These are phyloP conservation scores for Allomyces macrogynus DNA, from an alignment of 192 early-diverging fungal species.

Conservation along the genomic window DNA sequence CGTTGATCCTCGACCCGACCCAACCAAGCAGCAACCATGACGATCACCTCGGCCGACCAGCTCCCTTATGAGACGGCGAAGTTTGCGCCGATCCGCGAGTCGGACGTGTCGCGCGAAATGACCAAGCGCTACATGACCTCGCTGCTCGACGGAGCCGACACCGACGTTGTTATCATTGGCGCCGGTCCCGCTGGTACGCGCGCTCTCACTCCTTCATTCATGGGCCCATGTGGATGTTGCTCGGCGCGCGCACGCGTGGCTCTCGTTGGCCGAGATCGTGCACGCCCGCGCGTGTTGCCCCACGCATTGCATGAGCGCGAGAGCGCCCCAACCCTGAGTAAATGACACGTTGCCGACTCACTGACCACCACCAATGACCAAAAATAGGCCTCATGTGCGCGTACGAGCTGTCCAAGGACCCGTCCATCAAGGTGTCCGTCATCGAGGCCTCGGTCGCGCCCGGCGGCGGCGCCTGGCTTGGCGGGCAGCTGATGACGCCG, in stretches of 20 bases:
- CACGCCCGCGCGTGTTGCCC: too few relatives aligned
- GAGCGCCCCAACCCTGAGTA: too few relatives aligned
- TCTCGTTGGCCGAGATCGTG: too few relatives aligned
- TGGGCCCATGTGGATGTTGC: too few relatives aligned
- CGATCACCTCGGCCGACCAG: not conserved
- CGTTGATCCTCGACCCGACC: too few relatives aligned
- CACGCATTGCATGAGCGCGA: too few relatives aligned
- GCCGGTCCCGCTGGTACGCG: conserved; percentile 31
- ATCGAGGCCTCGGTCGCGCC: conserved; percentile 48
- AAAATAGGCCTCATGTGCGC: conserved; percentile 37
- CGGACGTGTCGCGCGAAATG: conserved; percentile 41
- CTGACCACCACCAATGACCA: not conserved
- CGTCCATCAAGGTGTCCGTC: conserved; percentile 42
- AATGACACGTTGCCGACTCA: too few relatives aligned
- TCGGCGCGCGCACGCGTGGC: too few relatives aligned
- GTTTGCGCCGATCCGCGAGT: conserved; percentile 40
- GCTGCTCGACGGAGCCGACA: conserved; percentile 38
- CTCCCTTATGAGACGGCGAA: not conserved
- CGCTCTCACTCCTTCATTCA: not conserved
- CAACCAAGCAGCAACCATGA: too few relatives aligned
- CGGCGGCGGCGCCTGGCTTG: conserved; percentile 53
- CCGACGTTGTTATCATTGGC: conserved; percentile 55
- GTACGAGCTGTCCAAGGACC: conserved; percentile 42
- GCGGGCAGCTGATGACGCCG: conserved; percentile 47
- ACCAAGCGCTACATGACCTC: conserved; percentile 42